Base-by-base conservation (phyloP, 108 stramenopile genomes). In the Cyclostephanos invisitatus region DNA sequence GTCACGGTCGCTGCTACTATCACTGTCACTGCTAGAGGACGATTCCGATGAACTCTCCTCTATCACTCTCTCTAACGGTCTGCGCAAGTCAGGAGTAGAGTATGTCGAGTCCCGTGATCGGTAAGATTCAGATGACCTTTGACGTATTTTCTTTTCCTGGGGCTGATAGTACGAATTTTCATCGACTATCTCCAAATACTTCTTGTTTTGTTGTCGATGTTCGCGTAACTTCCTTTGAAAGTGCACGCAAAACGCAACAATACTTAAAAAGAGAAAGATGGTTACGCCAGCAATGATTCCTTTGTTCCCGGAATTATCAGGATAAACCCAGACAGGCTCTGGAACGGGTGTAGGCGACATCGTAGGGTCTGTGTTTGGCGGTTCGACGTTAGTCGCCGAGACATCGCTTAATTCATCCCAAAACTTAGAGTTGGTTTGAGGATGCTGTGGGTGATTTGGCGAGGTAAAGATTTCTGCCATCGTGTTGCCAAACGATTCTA, bases 371-470 rank as follows among this genome's bases (percentile, higher is more conserved):
- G 63, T 72, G 58, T 58, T 65, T 15, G 53, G 72, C 54, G 67
- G 50, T 38, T 61, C 71, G 8, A 80, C 67, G 50, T 80, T 80
- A 18, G 62, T 42, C 7, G 72, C 67, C 5, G 71, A 68, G 11
- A 80, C 62, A 68, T 80, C 72, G 35, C 48, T 47, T 9, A 80
- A 56, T 7, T 68, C 66, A 27, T 80, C 78, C 78, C 78, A 80
- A 50, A 73, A 80, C 54, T 80, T 80, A 9, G 65, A 67, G 9
- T 46, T 57, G 27, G 78, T 80, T 18, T 73, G 61, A 55, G 78
- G 78, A 63, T 80, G 78, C 67, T 80, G 78, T 25, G 62, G 60
- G 63, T 80, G 71, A 29, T 80, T 73, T 0, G 78, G 67, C n/a
- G 78, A 80, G 27, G 72, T 80, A 36, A 73, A 68, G 29, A 80